These are phyloP conservation scores for Amesomyces nigricolor DNA, from an alignment of 2,329 filamentous ascomycete genomes.

Conservation along the genomic window DNA sequence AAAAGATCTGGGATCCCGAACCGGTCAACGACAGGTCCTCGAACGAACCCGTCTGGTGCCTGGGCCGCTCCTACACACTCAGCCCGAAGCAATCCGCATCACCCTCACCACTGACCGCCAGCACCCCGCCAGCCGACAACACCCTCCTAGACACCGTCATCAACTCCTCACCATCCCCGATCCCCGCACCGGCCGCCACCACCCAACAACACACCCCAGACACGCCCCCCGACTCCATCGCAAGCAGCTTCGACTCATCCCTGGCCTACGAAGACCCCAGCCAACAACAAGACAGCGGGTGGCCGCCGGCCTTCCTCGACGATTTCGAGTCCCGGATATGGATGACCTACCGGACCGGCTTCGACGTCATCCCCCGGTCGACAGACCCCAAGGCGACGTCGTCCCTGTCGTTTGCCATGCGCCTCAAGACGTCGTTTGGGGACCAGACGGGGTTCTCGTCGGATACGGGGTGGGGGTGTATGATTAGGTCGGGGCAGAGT, in stretches of 20 bases:
- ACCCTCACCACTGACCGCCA: slow-evolving; percentile 14
- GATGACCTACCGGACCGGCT: slow-evolving; percentile 93
- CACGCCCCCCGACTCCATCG: slow-evolving; percentile 44
- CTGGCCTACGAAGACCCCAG: slow-evolving; percentile 43
- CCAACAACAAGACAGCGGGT: slow-evolving; percentile 48
- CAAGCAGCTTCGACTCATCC: slow-evolving; percentile 49
- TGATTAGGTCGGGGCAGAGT: slow-evolving; percentile 95
- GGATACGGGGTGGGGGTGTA: slow-evolving; percentile 96
- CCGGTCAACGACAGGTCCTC: slow-evolving; percentile 69
- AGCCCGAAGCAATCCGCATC: slow-evolving; percentile 24
- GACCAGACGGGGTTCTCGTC: slow-evolving; percentile 81
- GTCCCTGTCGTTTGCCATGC: slow-evolving; percentile 75
- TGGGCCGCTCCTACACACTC: slow-evolving; percentile 53
- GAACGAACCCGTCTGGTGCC: slow-evolving; percentile 75
- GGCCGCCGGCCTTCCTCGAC: slow-evolving; percentile 79
- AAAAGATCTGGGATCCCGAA: slow-evolving; percentile 88
- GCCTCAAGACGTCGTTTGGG: slow-evolving; percentile 71
- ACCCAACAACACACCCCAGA: slow-evolving; percentile 31
- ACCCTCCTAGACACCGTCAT: slow-evolving; percentile 2
- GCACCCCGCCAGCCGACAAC: slow-evolving; percentile 22
- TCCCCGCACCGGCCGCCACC: neutral
- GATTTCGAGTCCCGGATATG: slow-evolving; percentile 92
- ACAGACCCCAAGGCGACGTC: slow-evolving; percentile 64
- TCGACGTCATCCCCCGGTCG: slow-evolving; percentile 74
- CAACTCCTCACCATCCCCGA: neutral